Base-by-base conservation (phyloP, 345 rosid genomes). In the Bretschneidera sinensis region DNA sequence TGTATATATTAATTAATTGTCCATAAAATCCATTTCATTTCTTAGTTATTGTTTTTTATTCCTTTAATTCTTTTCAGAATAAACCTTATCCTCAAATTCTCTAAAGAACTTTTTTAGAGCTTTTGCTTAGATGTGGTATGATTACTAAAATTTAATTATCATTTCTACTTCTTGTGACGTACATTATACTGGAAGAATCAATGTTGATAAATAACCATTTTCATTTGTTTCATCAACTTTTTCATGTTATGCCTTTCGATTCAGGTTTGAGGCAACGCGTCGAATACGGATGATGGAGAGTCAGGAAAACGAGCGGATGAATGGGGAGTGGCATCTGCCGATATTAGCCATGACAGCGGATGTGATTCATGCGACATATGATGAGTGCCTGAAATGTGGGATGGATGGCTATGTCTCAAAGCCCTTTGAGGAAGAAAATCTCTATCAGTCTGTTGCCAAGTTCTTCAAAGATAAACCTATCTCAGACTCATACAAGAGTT, bases 381-480 rank as follows among this genome's bases (percentile, higher is more conserved):
- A 94, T 0, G 70, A 90, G 64, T 88, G 99, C 81, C 67, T 88
- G 64, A 82, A 83, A 68, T 72, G 89, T 20, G 99, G 99, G 51
- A 94, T 94, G 99, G 99, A 94, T 28, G 96, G 97, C 39, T 90
- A 94, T 3, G 97, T 94, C 62, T 90, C 99, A 0, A 94, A 94
- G 74, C 97, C 97, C 1, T 90, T 94, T 0, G 96, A 94, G 70
- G 99, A 90, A 70, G 97, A 90, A 71, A 94, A 86, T 70, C 95
- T 94, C 10, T 88, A 86, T 52, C 88, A 81, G 71, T 95, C 90
- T 7, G 90, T 90, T 11, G 79, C 99, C 62, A 86, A 80, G 70
- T 90, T 89, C 86, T 88, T 94, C 73, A 74, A 74, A 70, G 55
- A 74, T 35, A 79, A 87, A 52, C 84, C 87, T 1, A 58, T 61